Base-by-base conservation (phyloP, 148 eudicot genomes). In the Polygonum aviculare region DNA sequence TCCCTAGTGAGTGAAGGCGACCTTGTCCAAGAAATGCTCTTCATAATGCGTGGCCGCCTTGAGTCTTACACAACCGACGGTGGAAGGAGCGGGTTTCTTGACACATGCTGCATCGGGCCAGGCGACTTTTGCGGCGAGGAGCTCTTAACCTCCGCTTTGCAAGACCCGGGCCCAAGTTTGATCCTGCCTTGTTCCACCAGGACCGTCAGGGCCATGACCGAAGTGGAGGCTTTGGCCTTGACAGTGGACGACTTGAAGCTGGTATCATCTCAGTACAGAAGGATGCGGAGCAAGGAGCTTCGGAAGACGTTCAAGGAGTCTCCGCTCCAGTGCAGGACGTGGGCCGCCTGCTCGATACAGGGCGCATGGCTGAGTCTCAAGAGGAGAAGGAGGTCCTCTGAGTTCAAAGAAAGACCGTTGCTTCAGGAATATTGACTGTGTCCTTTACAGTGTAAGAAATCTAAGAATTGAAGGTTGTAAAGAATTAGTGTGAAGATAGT, bases 41-140 rank as follows among this genome's bases (percentile, higher is more conserved):
- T 89, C 79, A 83, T 91, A 55, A 86, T 87, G 55, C 87, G 88
- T 0, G 96, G 89, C 49, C 57, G 80, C 75, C 89, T 91, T 8
- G 88, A 91, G 59, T 88, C 89, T 35, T 79, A 73, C 74, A 88
- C 92, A 35, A 91, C 96, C 10, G 83, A 86, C 33, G 92, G 92
- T 10, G 92, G 96, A 40, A 83, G 92, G 7, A 79, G 84, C 6
- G 96, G 96, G 0, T 88, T 88, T 76, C 87, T 91, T 79, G 86
- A 85, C 73, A 80, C 88, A 1, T 83, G 81, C 40, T 57, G 54
- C 1, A 83, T 88, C 3, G 83, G 85, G 12, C 81, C 83, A 2
- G 90, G 92, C 1, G 90, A 83, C 77, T 88, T 91, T 78, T 91
- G 90, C 16, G 92, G 96, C 1, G 96, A 88, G 73, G 92, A 91